Conservation (phyloP, 345 rosid genomes). For the Gossypioides kirkii region DNA sequence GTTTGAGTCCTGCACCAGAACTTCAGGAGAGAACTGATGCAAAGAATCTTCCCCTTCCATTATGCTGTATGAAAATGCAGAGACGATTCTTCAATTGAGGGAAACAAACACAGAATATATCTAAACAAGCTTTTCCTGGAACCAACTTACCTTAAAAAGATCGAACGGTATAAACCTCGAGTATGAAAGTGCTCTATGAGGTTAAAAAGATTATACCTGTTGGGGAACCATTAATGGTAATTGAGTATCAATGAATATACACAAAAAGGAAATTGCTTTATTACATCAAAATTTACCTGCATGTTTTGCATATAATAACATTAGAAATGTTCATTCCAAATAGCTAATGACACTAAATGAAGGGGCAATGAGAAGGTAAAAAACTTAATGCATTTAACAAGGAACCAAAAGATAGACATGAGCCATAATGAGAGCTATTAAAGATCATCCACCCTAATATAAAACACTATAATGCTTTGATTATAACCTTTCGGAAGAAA, state of each 20-base stretch:
- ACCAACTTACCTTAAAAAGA: slow-evolving; percentile 58
- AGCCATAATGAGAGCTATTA: background rate
- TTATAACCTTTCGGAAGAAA: background rate
- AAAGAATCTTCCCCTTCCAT: slow-evolving; percentile 96
- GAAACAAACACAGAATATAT: background rate
- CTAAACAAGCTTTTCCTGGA: background rate
- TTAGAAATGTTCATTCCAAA: background rate
- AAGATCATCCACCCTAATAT: background rate
- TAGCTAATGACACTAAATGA: background rate
- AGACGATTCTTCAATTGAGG: slow-evolving; percentile 2
- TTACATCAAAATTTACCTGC: background rate
- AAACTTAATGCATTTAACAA: background rate
- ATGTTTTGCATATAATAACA: background rate
- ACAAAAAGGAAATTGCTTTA: background rate
- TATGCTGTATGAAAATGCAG: slow-evolving; percentile 44
- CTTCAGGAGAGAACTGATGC: slow-evolving; percentile 74
- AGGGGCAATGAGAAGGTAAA: background rate
- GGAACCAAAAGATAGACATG: background rate
- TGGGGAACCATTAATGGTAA: slow-evolving; percentile 16
- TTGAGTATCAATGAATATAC: slow-evolving; percentile 3
- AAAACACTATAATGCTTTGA: background rate
- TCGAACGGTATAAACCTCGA: slow-evolving; percentile 77
- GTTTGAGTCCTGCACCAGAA: slow-evolving; percentile 61
- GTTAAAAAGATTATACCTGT: slow-evolving; percentile 84
- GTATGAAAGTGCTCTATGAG: slow-evolving; percentile 82